These are phyloP conservation scores for Shiraia sp. DNA, from an alignment of 2,329 filamentous ascomycete genomes.

Conservation along the genomic window DNA sequence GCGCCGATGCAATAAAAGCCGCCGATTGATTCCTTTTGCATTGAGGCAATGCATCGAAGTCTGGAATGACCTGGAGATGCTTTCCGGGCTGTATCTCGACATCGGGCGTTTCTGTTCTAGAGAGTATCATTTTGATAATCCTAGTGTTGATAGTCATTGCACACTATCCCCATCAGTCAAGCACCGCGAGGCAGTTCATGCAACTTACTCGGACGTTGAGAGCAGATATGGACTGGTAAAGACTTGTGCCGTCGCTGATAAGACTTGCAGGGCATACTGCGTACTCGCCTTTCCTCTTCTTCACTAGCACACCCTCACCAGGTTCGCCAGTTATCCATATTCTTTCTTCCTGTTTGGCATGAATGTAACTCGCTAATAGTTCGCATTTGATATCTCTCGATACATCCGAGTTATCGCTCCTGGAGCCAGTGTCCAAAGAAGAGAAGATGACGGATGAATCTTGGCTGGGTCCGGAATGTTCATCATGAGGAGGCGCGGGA, in stretches of 20 bases:
- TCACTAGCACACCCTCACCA: conserved; percentile 61
- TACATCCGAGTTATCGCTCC: conserved; percentile 40
- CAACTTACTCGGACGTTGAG: conserved; percentile 59
- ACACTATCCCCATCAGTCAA: too few relatives aligned
- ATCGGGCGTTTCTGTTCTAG: conserved; percentile 55
- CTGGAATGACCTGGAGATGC: conserved; percentile 64
- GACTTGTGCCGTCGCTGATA: conserved; percentile 49
- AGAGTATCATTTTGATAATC: conserved; percentile 62
- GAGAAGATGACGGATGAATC: too few relatives aligned
- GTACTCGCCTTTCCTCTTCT: conserved; percentile 56
- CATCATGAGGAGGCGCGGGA: too few relatives aligned
- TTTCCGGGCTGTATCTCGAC: conserved; percentile 63
- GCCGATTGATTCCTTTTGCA: conserved; percentile 79
- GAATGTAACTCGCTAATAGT: conserved; percentile 67
- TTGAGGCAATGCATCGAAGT: conserved; percentile 59
- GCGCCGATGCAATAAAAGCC: conserved; percentile 73
- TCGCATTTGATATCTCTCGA: conserved; percentile 61
- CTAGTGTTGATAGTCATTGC: conserved; percentile 70
- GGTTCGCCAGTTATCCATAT: conserved; percentile 54
- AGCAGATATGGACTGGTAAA: conserved; percentile 54
- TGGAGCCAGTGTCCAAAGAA: neutral
- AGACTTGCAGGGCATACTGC: conserved; percentile 56
- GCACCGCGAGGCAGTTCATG: too few relatives aligned
- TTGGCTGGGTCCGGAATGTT: too few relatives aligned
- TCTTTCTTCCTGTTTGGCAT: conserved; percentile 63